These are phyloP conservation scores for Cercospora sp. DNA, from an alignment of 2,329 filamentous ascomycete species.

Conservation along the genomic window DNA sequence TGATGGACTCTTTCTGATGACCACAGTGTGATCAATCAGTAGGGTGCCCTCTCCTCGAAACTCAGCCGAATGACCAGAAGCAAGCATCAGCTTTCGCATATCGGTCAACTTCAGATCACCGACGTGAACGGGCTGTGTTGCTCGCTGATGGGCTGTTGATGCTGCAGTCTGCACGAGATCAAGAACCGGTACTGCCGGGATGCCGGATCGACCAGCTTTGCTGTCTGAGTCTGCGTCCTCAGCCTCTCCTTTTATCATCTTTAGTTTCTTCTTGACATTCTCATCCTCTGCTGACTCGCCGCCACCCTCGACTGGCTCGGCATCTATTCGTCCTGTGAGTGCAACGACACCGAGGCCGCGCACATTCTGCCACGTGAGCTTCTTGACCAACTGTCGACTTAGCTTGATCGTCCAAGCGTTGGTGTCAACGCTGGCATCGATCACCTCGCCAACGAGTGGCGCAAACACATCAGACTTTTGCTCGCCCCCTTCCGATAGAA, in stretches of 20 bases:
- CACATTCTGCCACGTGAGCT: conserved; percentile 92
- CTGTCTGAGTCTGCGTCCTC: conserved; percentile 11
- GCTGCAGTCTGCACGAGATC: conserved; percentile 65
- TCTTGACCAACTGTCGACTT: conserved; percentile 78
- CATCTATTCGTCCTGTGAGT: conserved; percentile 73
- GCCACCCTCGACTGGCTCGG: conserved; percentile 46
- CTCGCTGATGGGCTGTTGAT: conserved; percentile 55
- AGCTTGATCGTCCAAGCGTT: conserved; percentile 96
- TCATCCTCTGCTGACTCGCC: conserved; percentile 39
- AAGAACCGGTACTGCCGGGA: conserved; percentile 53
- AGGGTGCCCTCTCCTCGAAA: conserved; percentile 91
- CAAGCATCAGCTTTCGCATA: conserved; percentile 78
- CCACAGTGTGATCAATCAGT: conserved; percentile 82
- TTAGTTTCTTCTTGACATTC: conserved; percentile 57
- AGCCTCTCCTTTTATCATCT: conserved; percentile 44
- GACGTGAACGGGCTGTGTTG: conserved; percentile 87
- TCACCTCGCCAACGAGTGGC: conserved; percentile 67
- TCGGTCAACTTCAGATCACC: conserved; percentile 89
- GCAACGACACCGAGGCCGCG: conserved; percentile 87
- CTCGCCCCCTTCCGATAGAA: conserved; percentile 48
- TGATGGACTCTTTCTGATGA: conserved; percentile 81
- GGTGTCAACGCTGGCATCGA: conserved; percentile 94
- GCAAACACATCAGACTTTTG: conserved; percentile 66
- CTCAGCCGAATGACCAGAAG: conserved; percentile 80
- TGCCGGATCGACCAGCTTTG: background rate